Conservation (phyloP, 2,329 filamentous ascomycete species). For the Coleophoma eucalyptorum region DNA sequence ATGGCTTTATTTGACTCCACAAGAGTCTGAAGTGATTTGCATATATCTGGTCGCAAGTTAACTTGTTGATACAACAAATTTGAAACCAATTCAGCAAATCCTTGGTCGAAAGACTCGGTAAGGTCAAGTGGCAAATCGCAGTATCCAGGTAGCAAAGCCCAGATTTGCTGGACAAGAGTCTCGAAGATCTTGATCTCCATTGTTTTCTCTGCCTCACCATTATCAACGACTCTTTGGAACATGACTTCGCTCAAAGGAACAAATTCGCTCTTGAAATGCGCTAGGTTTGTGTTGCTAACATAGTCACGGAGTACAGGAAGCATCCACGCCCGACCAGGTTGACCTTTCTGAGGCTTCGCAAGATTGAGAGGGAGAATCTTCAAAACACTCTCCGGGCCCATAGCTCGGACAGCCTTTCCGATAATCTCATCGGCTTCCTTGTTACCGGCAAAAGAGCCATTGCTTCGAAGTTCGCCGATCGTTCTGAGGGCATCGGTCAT, state of each 20-base stretch:
- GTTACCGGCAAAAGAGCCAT: conserved; percentile 86
- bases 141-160: conserved; percentile 90
- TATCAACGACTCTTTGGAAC: conserved; percentile 84
- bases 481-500: conserved; percentile 71
- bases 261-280: conserved; percentile 82
- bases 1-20: conserved; percentile 91
- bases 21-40: conserved; percentile 77
- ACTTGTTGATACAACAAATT: conserved; percentile 92
- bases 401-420: conserved; percentile 80
- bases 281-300: conserved; percentile 81
- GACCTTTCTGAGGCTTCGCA: conserved; percentile 67
- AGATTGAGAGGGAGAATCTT: conserved; percentile 84
- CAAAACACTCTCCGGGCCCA: conserved; percentile 84
- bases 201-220: conserved; percentile 79
- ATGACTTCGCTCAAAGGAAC: conserved; percentile 86
- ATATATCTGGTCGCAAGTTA: conserved; percentile 82
- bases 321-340: conserved; percentile 90
- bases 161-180: conserved; percentile 91
- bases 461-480: conserved; percentile 83
- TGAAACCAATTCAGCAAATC: conserved; percentile 84
- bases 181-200: conserved; percentile 98
- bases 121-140: conserved; percentile 88
- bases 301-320: conserved; percentile 87
- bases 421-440: conserved; percentile 92
- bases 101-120: conserved; percentile 72